Base-by-base conservation (phyloP, 2,329 filamentous ascomycete genomes). In the Trematosphaeria pertusa region DNA sequence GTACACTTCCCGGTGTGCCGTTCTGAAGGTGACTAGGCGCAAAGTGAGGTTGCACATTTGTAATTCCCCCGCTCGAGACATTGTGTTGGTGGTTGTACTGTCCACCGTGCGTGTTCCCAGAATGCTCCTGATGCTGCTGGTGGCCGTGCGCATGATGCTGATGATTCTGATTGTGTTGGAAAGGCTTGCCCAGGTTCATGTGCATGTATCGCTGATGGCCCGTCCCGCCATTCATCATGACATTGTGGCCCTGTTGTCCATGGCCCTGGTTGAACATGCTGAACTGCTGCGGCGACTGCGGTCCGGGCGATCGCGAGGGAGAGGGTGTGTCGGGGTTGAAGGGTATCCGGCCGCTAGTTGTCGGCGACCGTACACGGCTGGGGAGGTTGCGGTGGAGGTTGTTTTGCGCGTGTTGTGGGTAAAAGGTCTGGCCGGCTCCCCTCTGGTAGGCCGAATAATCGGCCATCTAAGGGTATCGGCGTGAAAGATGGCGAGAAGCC, bases 161-260 rank as follows among this genome's bases (percentile, higher is more conserved):
- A 50, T 75, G 74, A 50, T 68, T 75, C 54, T 87, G 80, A 54
- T 81, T 84, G 54, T 71, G 67, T 55, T 86, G 84, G 61, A 83
- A 89, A 67, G 83, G 86, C 74, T 89, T 89, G 65, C 87, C 80
- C 76, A 91, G 78, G 55, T 81, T 83, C 73, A 82, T 78, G 48
- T 78, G 75, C 67, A 74, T 73, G 59, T 75, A 79, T 55, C 76
- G 78, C 58, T 82, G 80, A 55, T 84, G 82, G 54, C 78, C 79
- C 20, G 82, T 81, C 54, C 84, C 84, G 62, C 87, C 87, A 75
- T 91, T 91, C 73, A 91, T 82, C 75, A 89, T 86, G 75, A 82
- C 83, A 76, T 86, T 86, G 70, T 90, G 88, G 70, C 85, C 84
- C 75, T 87, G 85, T 69, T 88, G 85, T 19, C 54, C 60, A 43